Base-by-base conservation (phyloP, 179 eudicot species). In the Gypsophila paniculata region DNA sequence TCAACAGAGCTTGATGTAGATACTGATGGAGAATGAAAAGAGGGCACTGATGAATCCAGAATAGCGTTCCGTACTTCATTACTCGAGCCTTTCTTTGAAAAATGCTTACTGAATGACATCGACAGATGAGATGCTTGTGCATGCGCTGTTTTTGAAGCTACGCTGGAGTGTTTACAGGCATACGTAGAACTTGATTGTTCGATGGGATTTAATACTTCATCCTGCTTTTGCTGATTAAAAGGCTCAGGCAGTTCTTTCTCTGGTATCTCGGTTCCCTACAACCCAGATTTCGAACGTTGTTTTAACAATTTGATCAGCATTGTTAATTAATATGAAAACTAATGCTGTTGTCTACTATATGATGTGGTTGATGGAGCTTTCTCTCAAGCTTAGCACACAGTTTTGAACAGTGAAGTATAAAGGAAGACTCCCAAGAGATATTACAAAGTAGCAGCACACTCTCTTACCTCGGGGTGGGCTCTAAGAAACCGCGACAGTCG, bases 241-340 rank as follows among this genome's bases (percentile, higher is more conserved):
- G 96, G 94, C 76, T 80, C 92, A 17, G 97, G 96, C 36, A 94
- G 85, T 63, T 44, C 69, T 57, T 69, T 90, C 80, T 86, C 92
- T 8, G 97, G 99, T 73, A 94, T 81, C 26, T 89, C 90, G 70
- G 85, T 86, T 59, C 85, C 94, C 99, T 91, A 76, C 26, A 15
- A 63, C 23, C 4, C 72, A 65, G 60, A 46, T 18, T 65, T 15
- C 14, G 61, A 25, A 57, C 10, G 44, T 66, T 21, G 29, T 29
- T 26, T 55, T 23, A 57, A 21, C 11, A 23, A 6, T 26, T 65
- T 39, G 34, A 19, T 26, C 34, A 62, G 54, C 32, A 19, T 38
- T 53, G 14, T 17, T 14, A 67, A 8, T 25, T 67, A 18, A 8
- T 8, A 51, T 29, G 17, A 63, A 63, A 25, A 65, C 15, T 12